A percentile compares a stretch with the other conserved stretches of the same genome.
Evolutionary conservation across 164 flowering plant genomes (phyloP).

Genomic region (Vitis cinerea): DNA sequence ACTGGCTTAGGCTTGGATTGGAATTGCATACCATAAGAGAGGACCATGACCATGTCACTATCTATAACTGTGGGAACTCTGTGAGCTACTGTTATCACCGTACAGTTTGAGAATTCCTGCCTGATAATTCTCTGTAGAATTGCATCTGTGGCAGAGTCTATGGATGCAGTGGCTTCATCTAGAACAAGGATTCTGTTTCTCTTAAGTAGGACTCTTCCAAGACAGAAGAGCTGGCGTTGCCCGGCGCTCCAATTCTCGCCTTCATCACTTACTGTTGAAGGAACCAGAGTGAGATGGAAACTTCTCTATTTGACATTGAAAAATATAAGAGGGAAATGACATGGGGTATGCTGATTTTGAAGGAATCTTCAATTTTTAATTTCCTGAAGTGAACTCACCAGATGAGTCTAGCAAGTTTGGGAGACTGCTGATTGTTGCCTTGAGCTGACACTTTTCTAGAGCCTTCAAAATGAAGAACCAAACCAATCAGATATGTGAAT

Average conservation of each 20-base stretch:
- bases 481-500: neutral
- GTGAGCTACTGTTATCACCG: constrained; percentile 81
- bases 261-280: constrained; percentile 68
- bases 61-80: constrained; percentile 87
- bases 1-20: neutral
- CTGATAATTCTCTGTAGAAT: constrained; percentile 66
- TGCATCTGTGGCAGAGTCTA: constrained; percentile 82
- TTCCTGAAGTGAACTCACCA: constrained; percentile 36
- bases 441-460: constrained; percentile 75
- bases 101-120: constrained; percentile 65
- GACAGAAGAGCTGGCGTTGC: constrained; percentile 81
- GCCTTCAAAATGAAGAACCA: constrained; percentile 44
- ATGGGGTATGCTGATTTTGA: no score
- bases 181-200: constrained; percentile 72
- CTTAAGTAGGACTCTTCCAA: constrained; percentile 73
- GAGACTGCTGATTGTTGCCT: constrained; percentile 48
- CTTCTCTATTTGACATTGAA: no score
- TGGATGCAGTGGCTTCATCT: constrained; percentile 93
- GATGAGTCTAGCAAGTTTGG: constrained; percentile 66
- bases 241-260: constrained; percentile 92
- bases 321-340: no score
- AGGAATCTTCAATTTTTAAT: no score
- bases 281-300: neutral
- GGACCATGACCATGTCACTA: constrained; percentile 89
- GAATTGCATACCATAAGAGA: constrained; percentile 62